Percentiles rank a stretch among this genome's conserved stretches.
Evolutionary conservation across 805 yeast genomes (phyloP).

Genomic region (Ogataea allantospora): DNA sequence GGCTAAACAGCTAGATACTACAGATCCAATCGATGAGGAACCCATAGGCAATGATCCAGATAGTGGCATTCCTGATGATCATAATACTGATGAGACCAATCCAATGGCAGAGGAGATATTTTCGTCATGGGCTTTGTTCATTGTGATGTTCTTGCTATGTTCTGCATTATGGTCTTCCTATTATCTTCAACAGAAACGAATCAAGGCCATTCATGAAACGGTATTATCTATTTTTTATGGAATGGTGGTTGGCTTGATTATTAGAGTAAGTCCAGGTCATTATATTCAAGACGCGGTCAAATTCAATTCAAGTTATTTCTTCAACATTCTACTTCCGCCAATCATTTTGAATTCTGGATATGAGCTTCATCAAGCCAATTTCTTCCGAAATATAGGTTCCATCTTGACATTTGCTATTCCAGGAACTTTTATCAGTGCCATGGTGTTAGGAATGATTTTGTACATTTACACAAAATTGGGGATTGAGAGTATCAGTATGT

Average conservation of each 20-base stretch:
- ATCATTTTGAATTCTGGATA: conserved; percentile 95
- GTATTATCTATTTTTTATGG: conserved; percentile 95
- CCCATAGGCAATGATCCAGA: conserved; percentile 39
- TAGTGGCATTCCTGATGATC: conserved; percentile 48
- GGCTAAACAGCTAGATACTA: conserved; percentile 15
- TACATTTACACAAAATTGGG: conserved; percentile 92
- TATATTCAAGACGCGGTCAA: conserved; percentile 96
- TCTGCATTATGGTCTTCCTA: conserved; percentile 95
- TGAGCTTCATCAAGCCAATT: conserved; percentile 93
- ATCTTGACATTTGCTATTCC: conserved; percentile 94
- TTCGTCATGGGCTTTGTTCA: conserved; percentile 96
- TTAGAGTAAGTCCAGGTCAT: conserved; percentile 92
- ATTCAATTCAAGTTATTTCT: conserved; percentile 90
- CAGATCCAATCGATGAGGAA: conserved; percentile 37
- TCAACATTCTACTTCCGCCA: conserved; percentile 92
- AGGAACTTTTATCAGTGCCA: conserved; percentile 90
- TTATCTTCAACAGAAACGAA: conserved; percentile 84
- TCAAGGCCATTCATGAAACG: conserved; percentile 96
- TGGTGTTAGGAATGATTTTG: conserved; percentile 84
- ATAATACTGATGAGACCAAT: conserved; percentile 56
- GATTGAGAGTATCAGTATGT: conserved; percentile 79
- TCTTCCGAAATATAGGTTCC: conserved; percentile 87
- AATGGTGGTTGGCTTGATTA: conserved; percentile 89
- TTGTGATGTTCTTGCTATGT: conserved; percentile 72
- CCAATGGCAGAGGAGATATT: conserved; percentile 94